Evolutionary conservation across 768 basidiomycete species (phyloP).

Genomic region (Psilocybe azurescens): DNA sequence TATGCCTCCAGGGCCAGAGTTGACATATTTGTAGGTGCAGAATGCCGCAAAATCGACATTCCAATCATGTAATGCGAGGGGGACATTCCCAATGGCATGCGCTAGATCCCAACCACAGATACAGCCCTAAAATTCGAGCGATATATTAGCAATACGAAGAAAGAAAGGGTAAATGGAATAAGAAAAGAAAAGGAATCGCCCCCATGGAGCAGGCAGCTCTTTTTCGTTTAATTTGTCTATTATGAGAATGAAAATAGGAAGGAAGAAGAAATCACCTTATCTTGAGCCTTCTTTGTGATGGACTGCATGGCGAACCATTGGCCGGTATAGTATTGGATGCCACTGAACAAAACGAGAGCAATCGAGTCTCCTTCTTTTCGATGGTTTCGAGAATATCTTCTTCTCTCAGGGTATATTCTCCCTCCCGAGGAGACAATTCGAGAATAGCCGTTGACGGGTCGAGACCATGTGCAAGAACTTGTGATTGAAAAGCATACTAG

Average conservation of each 20-base stretch:
- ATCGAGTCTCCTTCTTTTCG: conserved; percentile 74
- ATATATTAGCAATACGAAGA: conserved; percentile 19
- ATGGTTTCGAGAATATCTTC: conserved; percentile 86
- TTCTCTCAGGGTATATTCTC: conserved; percentile 86
- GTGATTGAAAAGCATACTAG: conserved; percentile 98
- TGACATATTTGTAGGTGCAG: conserved; percentile 99
- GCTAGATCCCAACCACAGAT: conserved; percentile 97
- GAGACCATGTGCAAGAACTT: conserved; percentile 79
- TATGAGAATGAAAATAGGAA: conserved; percentile 4
- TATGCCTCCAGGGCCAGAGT: conserved; percentile 96
- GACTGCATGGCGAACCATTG: conserved; percentile 89
- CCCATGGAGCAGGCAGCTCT: too few relatives aligned
- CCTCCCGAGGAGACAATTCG: conserved; percentile 78
- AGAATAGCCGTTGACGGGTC: conserved; percentile 76
- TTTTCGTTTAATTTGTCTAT: not conserved
- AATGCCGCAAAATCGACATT: conserved; percentile 96
- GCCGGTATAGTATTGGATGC: conserved; percentile 97
- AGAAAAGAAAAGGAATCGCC: not conserved
- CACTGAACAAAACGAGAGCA: conserved; percentile 90
- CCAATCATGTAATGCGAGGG: conserved; percentile 90
- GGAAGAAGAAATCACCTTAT: conserved; percentile 57
- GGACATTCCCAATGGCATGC: conserved; percentile 94
- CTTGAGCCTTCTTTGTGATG: conserved; percentile 85
- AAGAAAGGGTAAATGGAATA: conserved; percentile 14
- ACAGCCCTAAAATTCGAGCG: conserved; percentile 67